These are phyloP conservation scores for Citrus sinensis DNA, from an alignment of 345 rosid species.

Conservation along the genomic window DVS_A1.0 CM039162.1:5367001-5367500, in stretches of 20 bases:
- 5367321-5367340: background rate
- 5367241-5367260: background rate
- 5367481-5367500: background rate
- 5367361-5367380: background rate
- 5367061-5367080: slow-evolving; percentile 45
- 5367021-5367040: slow-evolving; percentile 30
- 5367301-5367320: background rate
- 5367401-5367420: background rate
- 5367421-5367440: background rate
- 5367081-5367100: slow-evolving; percentile 49
- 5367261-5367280: background rate
- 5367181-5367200: background rate
- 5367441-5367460: background rate
- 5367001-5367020: slow-evolving; percentile 39
- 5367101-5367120: slow-evolving; percentile 22
- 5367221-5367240: background rate
- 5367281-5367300: background rate
- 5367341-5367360: background rate
- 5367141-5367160: background rate
- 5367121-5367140: slow-evolving; percentile 2
- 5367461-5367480: background rate
- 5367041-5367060: slow-evolving; percentile 26
- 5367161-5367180: background rate
- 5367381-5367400: background rate
- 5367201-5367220: background rate